These are phyloP conservation scores for Onygena corvina DNA, from an alignment of 2,329 filamentous ascomycete genomes.

Conservation along the genomic window DNA sequence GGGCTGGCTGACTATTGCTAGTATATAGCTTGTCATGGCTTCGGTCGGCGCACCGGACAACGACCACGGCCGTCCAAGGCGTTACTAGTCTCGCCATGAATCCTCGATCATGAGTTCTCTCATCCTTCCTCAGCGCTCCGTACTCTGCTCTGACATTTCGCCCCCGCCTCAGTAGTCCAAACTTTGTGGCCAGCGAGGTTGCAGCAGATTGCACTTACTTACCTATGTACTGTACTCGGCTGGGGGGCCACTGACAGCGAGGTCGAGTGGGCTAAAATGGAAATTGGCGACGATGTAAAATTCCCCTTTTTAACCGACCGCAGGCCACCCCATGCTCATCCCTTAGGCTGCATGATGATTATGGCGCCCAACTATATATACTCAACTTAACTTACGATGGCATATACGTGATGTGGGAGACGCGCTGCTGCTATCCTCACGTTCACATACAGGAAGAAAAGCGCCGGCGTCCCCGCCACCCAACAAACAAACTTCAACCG, in stretches of 20 bases:
- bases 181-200: not conserved
- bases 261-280: conserved; percentile 4
- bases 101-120: too few species aligned
- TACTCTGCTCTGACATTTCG: too few species aligned
- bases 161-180: not conserved
- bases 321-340: conserved; percentile 1
- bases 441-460: not conserved
- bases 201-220: conserved; percentile 1
- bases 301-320: conserved; percentile 6
- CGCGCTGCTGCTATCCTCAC: not conserved
- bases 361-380: not conserved
- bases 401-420: not conserved
- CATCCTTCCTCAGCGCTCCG: too few species aligned
- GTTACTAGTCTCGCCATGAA: too few species aligned
- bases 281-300: conserved; percentile 6
- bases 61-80: too few species aligned
- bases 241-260: not conserved
- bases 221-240: too few species aligned
- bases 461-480: not conserved
- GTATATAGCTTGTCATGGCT: too few species aligned
- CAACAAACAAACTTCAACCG: conserved; percentile 4
- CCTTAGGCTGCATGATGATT: not conserved
- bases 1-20: too few species aligned
- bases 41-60: too few species aligned
- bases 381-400: too few species aligned